These are phyloP conservation scores for Coniferiporia weirii DNA, from an alignment of 1,284 basidiomycete genomes.

Conservation along the genomic window DNA sequence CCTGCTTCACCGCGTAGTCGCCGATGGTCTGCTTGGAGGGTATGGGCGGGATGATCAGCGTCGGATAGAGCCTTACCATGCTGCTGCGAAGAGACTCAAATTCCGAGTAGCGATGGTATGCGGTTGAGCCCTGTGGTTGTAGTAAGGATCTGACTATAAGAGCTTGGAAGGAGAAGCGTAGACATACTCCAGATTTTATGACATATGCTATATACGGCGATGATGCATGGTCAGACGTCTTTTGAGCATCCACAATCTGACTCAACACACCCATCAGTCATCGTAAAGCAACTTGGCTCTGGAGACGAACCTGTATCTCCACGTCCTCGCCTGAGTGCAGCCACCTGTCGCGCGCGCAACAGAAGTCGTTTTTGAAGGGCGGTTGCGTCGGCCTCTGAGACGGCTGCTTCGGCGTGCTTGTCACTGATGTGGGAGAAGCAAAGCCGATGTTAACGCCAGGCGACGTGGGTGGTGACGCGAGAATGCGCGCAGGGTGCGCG, in stretches of 20 bases:
- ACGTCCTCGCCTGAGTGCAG: constrained; percentile 76
- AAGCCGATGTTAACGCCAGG: constrained; percentile 27
- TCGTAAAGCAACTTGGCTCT: constrained; percentile 3
- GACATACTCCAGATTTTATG: constrained; percentile 82
- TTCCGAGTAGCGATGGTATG: constrained; percentile 92
- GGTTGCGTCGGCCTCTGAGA: constrained; percentile 47
- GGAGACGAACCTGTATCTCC: constrained; percentile 62
- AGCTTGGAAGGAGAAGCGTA: not conserved
- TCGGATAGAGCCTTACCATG: constrained; percentile 88
- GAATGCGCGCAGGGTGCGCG: constrained; percentile 33
- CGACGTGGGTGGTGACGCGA: constrained; percentile 32
- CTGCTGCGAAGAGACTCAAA: constrained; percentile 90
- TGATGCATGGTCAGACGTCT: constrained; percentile 83
- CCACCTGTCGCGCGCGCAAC: constrained; percentile 66
- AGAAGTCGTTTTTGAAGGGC: constrained; percentile 64
- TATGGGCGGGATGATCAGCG: constrained; percentile 95
- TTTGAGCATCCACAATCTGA: constrained; percentile 91
- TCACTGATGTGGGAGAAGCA: constrained; percentile 1
- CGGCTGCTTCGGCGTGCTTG: constrained; percentile 48
- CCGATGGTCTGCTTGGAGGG: constrained; percentile 95
- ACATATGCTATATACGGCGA: constrained; percentile 95
- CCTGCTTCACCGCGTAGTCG: constrained; percentile 97
- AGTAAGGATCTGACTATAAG: constrained; percentile 12
- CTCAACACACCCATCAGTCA: constrained; percentile 2
- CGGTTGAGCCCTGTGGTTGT: constrained; percentile 62